Conservation (phyloP, 441 rosid species). For the Biscutella laevigata region DNA sequence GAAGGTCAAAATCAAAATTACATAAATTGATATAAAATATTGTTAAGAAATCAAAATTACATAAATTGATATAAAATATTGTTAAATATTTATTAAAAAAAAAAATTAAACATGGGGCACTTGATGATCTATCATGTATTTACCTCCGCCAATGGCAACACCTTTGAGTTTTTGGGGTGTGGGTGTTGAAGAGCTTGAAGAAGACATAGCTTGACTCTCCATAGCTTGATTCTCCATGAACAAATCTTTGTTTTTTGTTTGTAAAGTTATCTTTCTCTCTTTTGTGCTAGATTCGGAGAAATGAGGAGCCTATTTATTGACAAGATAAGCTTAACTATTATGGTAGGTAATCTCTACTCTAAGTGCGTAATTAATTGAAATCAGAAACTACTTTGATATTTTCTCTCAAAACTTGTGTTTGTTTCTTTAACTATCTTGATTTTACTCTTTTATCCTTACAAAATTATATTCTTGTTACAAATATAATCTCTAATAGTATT, state of each 20-base stretch:
- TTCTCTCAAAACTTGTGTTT: conserved; percentile 6
- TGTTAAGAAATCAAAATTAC: too few species aligned
- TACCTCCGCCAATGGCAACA: too few species aligned
- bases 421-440: conserved; percentile 13
- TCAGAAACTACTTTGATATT: conserved; percentile 4
- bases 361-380: not conserved
- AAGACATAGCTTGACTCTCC: conserved; percentile 20
- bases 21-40: too few species aligned
- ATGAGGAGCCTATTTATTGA: conserved; percentile 16
- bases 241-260: conserved; percentile 6
- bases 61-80: too few species aligned
- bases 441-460: not conserved
- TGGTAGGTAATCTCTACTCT: conserved; percentile 22
- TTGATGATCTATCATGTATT: too few species aligned
- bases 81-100: too few species aligned
- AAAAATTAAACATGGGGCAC: too few species aligned
- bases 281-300: conserved; percentile 20
- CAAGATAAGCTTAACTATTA: conserved; percentile 5
- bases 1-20: too few species aligned
- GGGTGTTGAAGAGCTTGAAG: conserved; percentile 18
- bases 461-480: not conserved
- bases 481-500: too few species aligned
- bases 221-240: too few species aligned
- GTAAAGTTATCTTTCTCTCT: conserved; percentile 14
- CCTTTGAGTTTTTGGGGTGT: not conserved